Percentiles rank a stretch among this genome's conserved stretches.
Conservation (phyloP, 768 basidiomycete species). For the Flagelloscypha sp. region DNA sequence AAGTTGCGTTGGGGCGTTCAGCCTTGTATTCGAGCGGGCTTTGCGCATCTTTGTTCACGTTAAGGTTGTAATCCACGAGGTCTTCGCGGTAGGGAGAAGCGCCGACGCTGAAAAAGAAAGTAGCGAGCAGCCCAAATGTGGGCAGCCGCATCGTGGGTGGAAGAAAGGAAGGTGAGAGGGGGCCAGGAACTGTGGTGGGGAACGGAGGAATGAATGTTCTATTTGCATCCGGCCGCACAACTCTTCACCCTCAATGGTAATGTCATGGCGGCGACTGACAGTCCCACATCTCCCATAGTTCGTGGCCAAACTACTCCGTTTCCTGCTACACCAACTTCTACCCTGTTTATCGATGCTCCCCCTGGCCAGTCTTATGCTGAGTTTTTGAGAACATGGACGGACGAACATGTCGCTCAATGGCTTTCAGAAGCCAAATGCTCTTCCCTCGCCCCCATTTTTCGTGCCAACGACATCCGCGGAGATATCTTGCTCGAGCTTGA, state of each 20-base stretch:
- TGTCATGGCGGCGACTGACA: slow-evolving; percentile 1
- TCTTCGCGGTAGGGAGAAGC: slow-evolving; percentile 64
- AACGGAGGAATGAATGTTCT: slow-evolving; percentile 9
- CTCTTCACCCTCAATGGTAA: slow-evolving; percentile 1
- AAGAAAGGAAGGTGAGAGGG: slow-evolving; percentile 15
- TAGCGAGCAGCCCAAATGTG: slow-evolving; percentile 32
- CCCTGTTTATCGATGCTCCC: slow-evolving; percentile 46
- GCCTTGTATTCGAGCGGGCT: slow-evolving; percentile 59
- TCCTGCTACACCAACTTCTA: slow-evolving; percentile 30
- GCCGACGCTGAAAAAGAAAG: slow-evolving; percentile 27
- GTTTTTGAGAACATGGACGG: slow-evolving; percentile 64
- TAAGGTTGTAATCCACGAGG: slow-evolving; percentile 70
- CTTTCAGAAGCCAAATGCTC: slow-evolving; percentile 69
- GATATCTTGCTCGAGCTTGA: slow-evolving; percentile 90
- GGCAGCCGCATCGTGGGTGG: slow-evolving; percentile 38
- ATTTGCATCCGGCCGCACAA: neutral
- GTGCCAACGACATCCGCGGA: slow-evolving; percentile 83
- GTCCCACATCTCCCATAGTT: slow-evolving; percentile 20
- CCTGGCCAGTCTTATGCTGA: slow-evolving; percentile 50
- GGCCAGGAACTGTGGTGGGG: slow-evolving; percentile 8
- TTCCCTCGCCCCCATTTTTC: slow-evolving; percentile 61
- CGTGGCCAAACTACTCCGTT: slow-evolving; percentile 37
- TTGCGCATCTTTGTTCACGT: slow-evolving; percentile 64
- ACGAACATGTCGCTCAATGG: slow-evolving; percentile 69
- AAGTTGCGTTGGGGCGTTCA: slow-evolving; percentile 51